These are phyloP conservation scores for Prunus armeniaca DNA, from an alignment of 306 rosid species.

Conservation along the genomic window DNA sequence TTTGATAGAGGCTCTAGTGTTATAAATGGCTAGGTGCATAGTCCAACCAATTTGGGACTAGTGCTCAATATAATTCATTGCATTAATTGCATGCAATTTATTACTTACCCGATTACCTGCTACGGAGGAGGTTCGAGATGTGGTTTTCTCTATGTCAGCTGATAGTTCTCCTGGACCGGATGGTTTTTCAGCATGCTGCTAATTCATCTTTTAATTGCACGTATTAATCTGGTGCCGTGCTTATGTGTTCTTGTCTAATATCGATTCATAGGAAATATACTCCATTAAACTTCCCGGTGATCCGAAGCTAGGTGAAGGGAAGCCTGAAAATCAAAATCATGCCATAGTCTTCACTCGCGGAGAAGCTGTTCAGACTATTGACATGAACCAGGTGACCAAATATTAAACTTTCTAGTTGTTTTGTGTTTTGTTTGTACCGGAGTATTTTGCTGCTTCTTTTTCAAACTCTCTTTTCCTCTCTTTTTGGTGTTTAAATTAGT, in stretches of 20 bases:
- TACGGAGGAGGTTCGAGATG: no score
- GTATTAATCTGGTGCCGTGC: not conserved
- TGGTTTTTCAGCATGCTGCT: not conserved
- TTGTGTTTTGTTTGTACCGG: not conserved
- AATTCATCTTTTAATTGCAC: not conserved
- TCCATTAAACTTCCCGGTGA: constrained; percentile 96
- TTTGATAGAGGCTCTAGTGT: not conserved
- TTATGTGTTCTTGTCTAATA: constrained; percentile 7
- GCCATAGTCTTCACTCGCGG: constrained; percentile 96
- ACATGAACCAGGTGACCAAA: constrained; percentile 87
- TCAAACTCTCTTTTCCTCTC: not conserved
- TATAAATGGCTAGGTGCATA: not conserved
- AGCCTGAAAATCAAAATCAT: constrained; percentile 99
- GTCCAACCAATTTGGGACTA: not conserved
- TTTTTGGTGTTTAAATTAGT: constrained; percentile 1
- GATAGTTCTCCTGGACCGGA: no score
- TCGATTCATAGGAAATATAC: constrained; percentile 64
- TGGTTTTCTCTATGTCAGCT: no score
- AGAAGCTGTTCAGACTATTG: constrained; percentile 95
- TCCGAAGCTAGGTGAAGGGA: constrained; percentile 99
- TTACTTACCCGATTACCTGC: no score
- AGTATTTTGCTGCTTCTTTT: not conserved
- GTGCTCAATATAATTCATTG: not conserved
- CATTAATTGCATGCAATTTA: not conserved
- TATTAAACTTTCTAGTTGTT: not conserved